Conservation (phyloP, 2,329 filamentous ascomycete genomes). For the Trichoderma breve region DNA sequence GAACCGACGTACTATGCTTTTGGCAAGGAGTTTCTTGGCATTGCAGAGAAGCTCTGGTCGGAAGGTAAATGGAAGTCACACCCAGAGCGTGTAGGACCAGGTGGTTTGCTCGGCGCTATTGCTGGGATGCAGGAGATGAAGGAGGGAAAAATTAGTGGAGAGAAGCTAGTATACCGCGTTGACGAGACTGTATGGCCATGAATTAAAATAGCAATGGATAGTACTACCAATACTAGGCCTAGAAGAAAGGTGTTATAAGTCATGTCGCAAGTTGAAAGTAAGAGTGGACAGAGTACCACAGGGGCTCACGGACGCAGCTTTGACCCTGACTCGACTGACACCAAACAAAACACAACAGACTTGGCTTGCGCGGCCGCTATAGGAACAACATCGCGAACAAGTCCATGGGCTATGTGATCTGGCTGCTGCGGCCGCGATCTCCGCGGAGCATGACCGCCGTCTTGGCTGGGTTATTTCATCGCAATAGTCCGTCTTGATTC, state of each 20-base stretch:
- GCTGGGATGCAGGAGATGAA: background rate
- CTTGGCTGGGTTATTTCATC: background rate
- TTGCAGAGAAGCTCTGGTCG: background rate
- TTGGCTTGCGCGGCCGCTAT: background rate
- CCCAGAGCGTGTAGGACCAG: background rate
- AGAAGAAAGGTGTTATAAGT: background rate
- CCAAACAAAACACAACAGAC: background rate
- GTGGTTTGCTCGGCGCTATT: background rate
- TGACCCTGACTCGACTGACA: background rate
- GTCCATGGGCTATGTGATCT: background rate
- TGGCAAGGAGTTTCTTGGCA: background rate
- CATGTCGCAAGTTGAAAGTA: background rate
- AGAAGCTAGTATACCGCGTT: background rate
- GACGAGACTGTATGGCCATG: background rate
- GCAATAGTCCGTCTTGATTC: background rate
- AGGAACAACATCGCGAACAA: background rate
- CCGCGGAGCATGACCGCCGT: background rate
- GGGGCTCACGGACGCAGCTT: background rate
- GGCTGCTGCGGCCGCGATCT: background rate
- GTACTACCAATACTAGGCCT: background rate
- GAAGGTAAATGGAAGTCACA: background rate
- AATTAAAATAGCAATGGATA: background rate
- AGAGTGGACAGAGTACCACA: background rate
- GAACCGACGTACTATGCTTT: background rate
- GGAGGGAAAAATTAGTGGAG: background rate